Base-by-base conservation (phyloP, 257 asterid species). In the Salvia miltiorrhiza region DNA sequence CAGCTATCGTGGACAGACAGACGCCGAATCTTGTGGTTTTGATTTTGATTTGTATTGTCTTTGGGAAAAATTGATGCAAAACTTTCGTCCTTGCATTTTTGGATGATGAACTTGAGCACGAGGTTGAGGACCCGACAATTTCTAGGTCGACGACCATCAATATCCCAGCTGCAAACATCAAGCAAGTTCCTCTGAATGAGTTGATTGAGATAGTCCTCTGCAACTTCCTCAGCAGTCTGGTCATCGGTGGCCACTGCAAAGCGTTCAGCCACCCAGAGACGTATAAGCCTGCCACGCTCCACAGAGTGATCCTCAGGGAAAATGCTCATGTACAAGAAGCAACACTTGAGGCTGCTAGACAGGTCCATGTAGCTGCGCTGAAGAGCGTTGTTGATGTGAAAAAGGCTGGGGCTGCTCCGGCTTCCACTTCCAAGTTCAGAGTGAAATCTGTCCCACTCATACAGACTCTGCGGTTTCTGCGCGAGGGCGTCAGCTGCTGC, bases 181-280 rank as follows among this genome's bases (percentile, higher is more conserved):
- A 84, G 65, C 63, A 82, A 58, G 41, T 76, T 80, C 69, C 80
- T 73, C 4, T 69, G 60, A 35, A 82, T 76, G 24, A 82, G 78
- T 55, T 79, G 70, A 3, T 65, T 50, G 10, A 82, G 80, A 59
- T 77, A 73, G 9, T 35, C 73, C 68, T 78, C 76, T 1, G 85
- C 87, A 1, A 80, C 81, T 44, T 80, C 87, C 76, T 82, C 87
- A 0, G 80, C 76, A 4, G 77, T 78, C 33, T 52, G 11, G n/a
- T 14, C 3, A 1, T 59, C 1, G 70, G n/a, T 73, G 45, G 23
- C 74, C 17, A 26, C 47, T 1, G 56, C 86, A 41, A 85, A 82
- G 7, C 84, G 62, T 55, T 85, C 88, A 0, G 90, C 86, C 20
- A 85, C 82, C 84, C 86, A 85, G 47, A 85, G 76, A 16, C 88